Percentiles rank a stretch among this genome's conserved stretches.
phyloP scores from a whole-genome alignment of 2,329 filamentous ascomycete genomes.

The Graphilbum ipis-grandicollis region DNA sequence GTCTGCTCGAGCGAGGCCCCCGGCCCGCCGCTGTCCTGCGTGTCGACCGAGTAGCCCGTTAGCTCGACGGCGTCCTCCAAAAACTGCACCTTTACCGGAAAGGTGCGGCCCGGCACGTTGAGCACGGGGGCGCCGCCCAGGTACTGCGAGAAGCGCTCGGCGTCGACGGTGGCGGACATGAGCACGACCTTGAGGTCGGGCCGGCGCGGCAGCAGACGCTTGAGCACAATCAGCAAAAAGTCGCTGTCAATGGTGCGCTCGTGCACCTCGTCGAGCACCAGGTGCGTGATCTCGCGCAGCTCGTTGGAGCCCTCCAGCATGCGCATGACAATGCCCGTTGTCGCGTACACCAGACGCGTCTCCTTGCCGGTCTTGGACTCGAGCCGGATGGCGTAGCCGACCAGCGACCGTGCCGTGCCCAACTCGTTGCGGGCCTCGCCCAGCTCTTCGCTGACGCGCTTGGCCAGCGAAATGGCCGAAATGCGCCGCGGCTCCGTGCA shows the following conservation, averaged over 20 bases:
- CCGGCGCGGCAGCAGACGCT: slow-evolving; percentile 58
- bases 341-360: slow-evolving; percentile 80
- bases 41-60: slow-evolving; percentile 52
- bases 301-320: slow-evolving; percentile 88
- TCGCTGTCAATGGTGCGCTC: slow-evolving; percentile 94
- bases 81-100: slow-evolving; percentile 74
- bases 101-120: slow-evolving; percentile 83
- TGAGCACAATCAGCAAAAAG: slow-evolving; percentile 82
- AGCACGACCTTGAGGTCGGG: slow-evolving; percentile 81
- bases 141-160: slow-evolving; percentile 78
- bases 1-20: too few species aligned
- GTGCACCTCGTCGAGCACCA: slow-evolving; percentile 95
- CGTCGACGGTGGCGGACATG: slow-evolving; percentile 96
- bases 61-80: slow-evolving; percentile 85
- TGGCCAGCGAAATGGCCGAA: slow-evolving; percentile 84
- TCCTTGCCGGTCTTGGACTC: slow-evolving; percentile 72
- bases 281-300: slow-evolving; percentile 75
- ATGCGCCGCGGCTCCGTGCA: slow-evolving; percentile 93
- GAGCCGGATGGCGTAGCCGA: slow-evolving; percentile 86
- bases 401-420: slow-evolving; percentile 65
- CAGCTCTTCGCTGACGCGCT: slow-evolving; percentile 85
- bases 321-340: slow-evolving; percentile 82
- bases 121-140: slow-evolving; percentile 72
- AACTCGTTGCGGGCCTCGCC: slow-evolving; percentile 71
- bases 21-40: slow-evolving; percentile 19